Evolutionary conservation across 2,329 filamentous ascomycete species (phyloP).

Genomic region (Clarireedia sp.): DNA sequence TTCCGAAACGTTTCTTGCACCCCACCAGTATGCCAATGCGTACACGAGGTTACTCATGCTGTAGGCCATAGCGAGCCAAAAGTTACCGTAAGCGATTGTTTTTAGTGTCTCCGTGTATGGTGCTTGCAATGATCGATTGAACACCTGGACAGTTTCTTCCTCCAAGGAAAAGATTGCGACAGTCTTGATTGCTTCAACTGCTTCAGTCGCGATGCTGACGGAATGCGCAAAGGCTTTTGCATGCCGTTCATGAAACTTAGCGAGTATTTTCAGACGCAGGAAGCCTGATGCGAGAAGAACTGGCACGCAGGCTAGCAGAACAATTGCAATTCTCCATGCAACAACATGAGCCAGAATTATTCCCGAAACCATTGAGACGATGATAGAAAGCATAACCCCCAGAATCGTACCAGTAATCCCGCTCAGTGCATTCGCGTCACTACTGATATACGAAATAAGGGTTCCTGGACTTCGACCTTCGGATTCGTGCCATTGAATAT

Average conservation of each 20-base stretch:
- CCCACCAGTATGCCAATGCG: conserved; percentile 74
- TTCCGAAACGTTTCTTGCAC: conserved; percentile 58
- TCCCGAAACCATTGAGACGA: conserved; percentile 59
- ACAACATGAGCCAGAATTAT: conserved; percentile 63
- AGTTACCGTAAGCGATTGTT: conserved; percentile 34
- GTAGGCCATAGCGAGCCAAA: conserved; percentile 51
- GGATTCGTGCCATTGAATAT: conserved; percentile 65
- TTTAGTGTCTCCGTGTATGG: conserved; percentile 46
- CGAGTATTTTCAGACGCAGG: not conserved
- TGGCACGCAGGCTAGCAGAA: conserved; percentile 57
- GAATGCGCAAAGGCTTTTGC: not conserved
- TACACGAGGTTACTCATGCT: conserved; percentile 60
- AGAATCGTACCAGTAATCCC: conserved; percentile 63
- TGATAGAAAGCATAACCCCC: conserved; percentile 59
- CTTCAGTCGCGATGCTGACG: conserved; percentile 35
- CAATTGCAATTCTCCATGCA: conserved; percentile 67
- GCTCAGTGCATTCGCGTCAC: conserved; percentile 58
- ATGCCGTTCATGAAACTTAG: not conserved
- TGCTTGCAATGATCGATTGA: conserved; percentile 42
- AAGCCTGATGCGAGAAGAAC: not conserved
- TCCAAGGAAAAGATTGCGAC: conserved; percentile 49
- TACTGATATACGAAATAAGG: conserved; percentile 61
- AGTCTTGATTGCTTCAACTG: conserved; percentile 57
- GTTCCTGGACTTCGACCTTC: conserved; percentile 51
- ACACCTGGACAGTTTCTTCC: conserved; percentile 44